A percentile compares a stretch with the other conserved stretches of the same genome.
Evolutionary conservation across 2,329 filamentous ascomycete species (phyloP).

Genomic region (Fusarium torulosum): DNA sequence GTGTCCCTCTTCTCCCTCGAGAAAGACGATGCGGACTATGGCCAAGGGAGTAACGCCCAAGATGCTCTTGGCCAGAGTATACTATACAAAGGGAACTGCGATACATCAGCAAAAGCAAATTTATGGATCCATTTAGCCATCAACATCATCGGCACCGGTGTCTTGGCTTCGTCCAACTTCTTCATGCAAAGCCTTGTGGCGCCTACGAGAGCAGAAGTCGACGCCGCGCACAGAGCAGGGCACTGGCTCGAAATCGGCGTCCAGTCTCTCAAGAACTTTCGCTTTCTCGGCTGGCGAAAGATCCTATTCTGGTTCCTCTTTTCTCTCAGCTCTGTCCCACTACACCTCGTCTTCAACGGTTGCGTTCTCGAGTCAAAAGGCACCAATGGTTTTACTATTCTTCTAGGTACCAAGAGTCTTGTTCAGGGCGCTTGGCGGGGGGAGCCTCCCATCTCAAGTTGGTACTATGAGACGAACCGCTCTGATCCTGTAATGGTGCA

Average conservation of each 20-base stretch:
- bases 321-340: conserved; percentile 16
- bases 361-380: conserved; percentile 25
- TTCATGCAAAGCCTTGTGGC: conserved; percentile 54
- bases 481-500: rapidly evolving
- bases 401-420: conserved; percentile 16
- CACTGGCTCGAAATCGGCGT: conserved; percentile 45
- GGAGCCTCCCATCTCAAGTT: neutral
- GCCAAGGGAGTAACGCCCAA: rapidly evolving
- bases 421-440: conserved; percentile 2
- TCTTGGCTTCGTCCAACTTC: conserved; percentile 54
- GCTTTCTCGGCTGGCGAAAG: conserved; percentile 14
- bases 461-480: neutral
- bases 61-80: conserved; percentile 17
- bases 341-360: conserved; percentile 34
- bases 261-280: conserved; percentile 38
- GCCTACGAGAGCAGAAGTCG: conserved; percentile 51
- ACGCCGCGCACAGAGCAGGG: conserved; percentile 35
- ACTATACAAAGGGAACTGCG: conserved; percentile 11
- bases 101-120: conserved; percentile 1
- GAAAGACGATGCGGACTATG: neutral
- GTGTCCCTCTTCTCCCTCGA: conserved; percentile 23
- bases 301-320: conserved; percentile 23
- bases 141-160: conserved; percentile 41
- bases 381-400: conserved; percentile 25
- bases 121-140: conserved; percentile 36